A percentile compares a stretch with the other conserved stretches of the same genome.
These are phyloP conservation scores for Sindora glabra DNA, from an alignment of 306 rosid species.

Conservation along the genomic window DNA sequence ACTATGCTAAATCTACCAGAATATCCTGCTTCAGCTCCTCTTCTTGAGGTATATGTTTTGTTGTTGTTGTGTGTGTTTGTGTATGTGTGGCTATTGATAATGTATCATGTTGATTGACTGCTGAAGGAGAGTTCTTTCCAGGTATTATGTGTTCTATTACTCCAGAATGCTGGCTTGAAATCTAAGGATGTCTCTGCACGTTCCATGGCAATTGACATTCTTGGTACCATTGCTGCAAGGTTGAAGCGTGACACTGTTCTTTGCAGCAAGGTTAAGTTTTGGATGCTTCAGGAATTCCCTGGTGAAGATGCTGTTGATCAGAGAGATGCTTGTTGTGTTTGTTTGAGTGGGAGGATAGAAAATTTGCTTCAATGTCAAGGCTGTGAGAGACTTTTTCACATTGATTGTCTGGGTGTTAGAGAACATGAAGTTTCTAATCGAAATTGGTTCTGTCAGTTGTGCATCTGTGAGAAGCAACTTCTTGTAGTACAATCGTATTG, in stretches of 20 bases:
- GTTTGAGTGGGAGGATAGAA: slow-evolving; percentile 60
- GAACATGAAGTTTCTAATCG: slow-evolving; percentile 70
- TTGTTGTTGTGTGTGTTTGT: not conserved
- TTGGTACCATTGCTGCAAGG: slow-evolving; percentile 97
- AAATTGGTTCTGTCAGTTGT: slow-evolving; percentile 77
- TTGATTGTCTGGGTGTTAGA: slow-evolving; percentile 73
- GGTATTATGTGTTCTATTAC: slow-evolving; percentile 87
- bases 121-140: slow-evolving; percentile 46
- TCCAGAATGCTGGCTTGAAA: slow-evolving; percentile 84
- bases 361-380: slow-evolving; percentile 49
- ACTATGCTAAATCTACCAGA: slow-evolving; percentile 84
- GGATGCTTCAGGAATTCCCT: slow-evolving; percentile 70
- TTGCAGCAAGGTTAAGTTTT: slow-evolving; percentile 65
- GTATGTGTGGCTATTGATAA: not conserved
- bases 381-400: slow-evolving; percentile 82
- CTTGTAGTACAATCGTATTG: slow-evolving; percentile 74
- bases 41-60: slow-evolving; percentile 80
- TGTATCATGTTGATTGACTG: slow-evolving; percentile 12
- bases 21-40: slow-evolving; percentile 92
- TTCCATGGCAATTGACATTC: slow-evolving; percentile 89
- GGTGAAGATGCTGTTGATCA: slow-evolving; percentile 31
- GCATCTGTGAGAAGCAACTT: slow-evolving; percentile 78
- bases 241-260: slow-evolving; percentile 87
- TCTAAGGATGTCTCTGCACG: slow-evolving; percentile 86
- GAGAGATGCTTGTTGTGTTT: slow-evolving; percentile 66